A percentile compares a stretch with the other conserved stretches of the same genome.
Evolutionary conservation across 1,139 yeast genomes (phyloP).

Genomic region (Taphrina communis): DNA sequence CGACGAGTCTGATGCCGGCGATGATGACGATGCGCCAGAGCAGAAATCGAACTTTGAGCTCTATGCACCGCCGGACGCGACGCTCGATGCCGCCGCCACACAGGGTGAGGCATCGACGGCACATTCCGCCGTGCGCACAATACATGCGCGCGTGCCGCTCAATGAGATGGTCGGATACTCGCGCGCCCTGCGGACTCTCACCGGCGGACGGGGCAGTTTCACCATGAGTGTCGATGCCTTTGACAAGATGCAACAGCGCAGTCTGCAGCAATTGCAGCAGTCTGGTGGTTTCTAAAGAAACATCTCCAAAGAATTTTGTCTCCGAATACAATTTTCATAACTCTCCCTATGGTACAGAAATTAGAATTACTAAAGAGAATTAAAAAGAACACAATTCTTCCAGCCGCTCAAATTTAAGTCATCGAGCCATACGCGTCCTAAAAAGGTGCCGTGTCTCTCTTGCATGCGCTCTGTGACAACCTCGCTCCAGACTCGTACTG

Average conservation of each 20-base stretch:
- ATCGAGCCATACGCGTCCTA: neutral
- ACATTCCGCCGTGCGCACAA: slow-evolving; percentile 54
- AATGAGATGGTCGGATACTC: slow-evolving; percentile 90
- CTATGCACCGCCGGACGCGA: slow-evolving; percentile 55
- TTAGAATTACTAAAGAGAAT: slow-evolving; percentile 6
- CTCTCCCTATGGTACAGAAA: slow-evolving; percentile 2
- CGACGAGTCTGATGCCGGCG: slow-evolving; percentile 47
- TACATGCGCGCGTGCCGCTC: slow-evolving; percentile 80
- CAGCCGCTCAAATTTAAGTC: neutral
- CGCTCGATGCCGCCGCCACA: slow-evolving; percentile 51
- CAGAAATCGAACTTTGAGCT: slow-evolving; percentile 48
- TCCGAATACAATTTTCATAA: neutral
- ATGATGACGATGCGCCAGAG: neutral
- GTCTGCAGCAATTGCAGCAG: slow-evolving; percentile 12
- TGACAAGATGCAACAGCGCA: slow-evolving; percentile 59
- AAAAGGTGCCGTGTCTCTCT: neutral
- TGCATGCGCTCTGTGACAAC: neutral
- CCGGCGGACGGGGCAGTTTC: slow-evolving; percentile 88
- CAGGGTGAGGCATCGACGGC: too few species aligned
- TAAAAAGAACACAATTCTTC: too few species aligned
- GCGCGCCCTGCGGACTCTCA: slow-evolving; percentile 74
- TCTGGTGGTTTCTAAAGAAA: neutral
- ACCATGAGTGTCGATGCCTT: slow-evolving; percentile 79
- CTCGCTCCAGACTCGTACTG: slow-evolving; percentile 3
- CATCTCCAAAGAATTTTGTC: neutral